Conservation (phyloP, 805 yeast species). For the Pichia nakasei region DNA sequence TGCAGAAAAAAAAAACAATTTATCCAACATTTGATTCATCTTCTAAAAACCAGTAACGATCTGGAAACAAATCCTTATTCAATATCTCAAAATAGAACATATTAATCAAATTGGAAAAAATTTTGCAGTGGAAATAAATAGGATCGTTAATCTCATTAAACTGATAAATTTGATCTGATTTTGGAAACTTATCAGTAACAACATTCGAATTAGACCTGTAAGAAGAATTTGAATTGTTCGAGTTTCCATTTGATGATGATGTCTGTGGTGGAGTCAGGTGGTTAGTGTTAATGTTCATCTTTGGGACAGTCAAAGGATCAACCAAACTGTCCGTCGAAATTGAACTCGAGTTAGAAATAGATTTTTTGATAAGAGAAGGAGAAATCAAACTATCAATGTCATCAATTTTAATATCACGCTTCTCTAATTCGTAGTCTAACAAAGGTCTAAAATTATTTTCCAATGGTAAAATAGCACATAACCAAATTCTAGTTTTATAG, state of each 20-base stretch:
- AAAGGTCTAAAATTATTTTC: constrained; percentile 26
- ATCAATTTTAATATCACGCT: constrained; percentile 8
- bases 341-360: neutral
- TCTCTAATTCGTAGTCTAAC: constrained; percentile 23
- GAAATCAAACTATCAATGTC: neutral
- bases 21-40: neutral
- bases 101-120: constrained; percentile 38
- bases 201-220: constrained; percentile 30
- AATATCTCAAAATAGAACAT: constrained; percentile 34
- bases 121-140: constrained; percentile 44
- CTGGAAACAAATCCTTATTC: constrained; percentile 20
- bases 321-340: neutral
- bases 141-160: constrained; percentile 30
- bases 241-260: neutral
- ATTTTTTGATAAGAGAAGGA: neutral
- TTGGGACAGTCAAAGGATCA: neutral
- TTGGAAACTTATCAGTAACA: constrained; percentile 22
- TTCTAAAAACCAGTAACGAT: constrained; percentile 21
- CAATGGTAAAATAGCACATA: constrained; percentile 58
- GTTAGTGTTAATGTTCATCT: constrained; percentile 6
- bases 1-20: neutral
- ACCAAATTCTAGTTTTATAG: constrained; percentile 75
- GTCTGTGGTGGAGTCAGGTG: constrained; percentile 12
- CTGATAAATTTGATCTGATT: constrained; percentile 34
- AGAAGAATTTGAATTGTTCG: constrained; percentile 20